Evolutionary conservation across 164 flowering plant species (phyloP), one percentile per base, ranked within the genome.

Genomic region (Tetrastigma voinierianum): DNA sequence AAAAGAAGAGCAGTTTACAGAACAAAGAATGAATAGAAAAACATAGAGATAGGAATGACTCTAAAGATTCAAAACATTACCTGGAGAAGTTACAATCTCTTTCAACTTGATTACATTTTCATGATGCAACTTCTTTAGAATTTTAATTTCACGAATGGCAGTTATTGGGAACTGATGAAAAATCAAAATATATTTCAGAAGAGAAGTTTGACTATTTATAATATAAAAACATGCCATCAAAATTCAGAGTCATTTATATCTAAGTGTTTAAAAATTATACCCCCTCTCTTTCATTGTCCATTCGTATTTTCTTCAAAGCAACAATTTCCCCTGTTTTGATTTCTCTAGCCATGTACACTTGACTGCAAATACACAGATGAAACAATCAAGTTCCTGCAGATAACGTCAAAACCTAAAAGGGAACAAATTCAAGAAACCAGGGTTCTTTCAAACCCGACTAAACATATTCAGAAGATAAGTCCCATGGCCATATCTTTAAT

Each of bases 241-340:
- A 9, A 46, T 47, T 17, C 16, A 17, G 9, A 44, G 20, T 45
- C 23, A 15, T 7, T 19, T 32, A 32, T 32, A 32, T 32, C 40
- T 32, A 32, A 32, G 40, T 32, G 40, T 32, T 32, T 15, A 62
- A 32, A 21, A 59, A 58, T 23, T 49, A 51, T 87, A 91, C 97
- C 85, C 98, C 98, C 72, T 95, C 97, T 80, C 88, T 85, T 68
- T 92, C 97, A 76, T 92, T 92, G 73, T 95, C 98, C 97, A 92
- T 92, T 43, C 97, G 82, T 56, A 95, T 95, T 76, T 88, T 95
- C 67, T 95, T 95, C 86, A 95, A 74, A 61, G 98, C 98, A 67
- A 92, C 98, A 72, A 92, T 87, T 74, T 90, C 97, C 48, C 98
- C 98, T 0, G 97, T 90, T 65, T 67, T 72, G 24, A 75, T 86